These are phyloP conservation scores for Kluyveromyces wickerhamii DNA, from an alignment of 805 yeast species.

Conservation along the genomic window DNA sequence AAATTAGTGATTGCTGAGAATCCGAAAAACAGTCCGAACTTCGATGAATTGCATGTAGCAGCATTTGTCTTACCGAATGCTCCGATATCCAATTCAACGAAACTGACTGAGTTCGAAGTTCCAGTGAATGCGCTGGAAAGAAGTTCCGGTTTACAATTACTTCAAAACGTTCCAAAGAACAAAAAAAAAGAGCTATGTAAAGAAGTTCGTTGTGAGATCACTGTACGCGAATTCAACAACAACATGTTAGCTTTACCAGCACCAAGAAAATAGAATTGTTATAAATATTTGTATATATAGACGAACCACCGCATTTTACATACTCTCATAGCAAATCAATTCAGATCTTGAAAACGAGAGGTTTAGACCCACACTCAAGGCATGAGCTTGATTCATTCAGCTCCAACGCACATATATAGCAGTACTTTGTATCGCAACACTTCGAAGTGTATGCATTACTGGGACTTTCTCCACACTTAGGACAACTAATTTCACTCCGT, in stretches of 20 bases:
- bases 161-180: constrained; percentile 55
- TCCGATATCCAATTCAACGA: constrained; percentile 60
- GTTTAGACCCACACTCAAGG: not conserved
- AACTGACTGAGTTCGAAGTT: constrained; percentile 70
- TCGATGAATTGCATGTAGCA: constrained; percentile 54
- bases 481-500: not conserved
- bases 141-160: constrained; percentile 74
- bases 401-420: constrained; percentile 1
- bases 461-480: not conserved
- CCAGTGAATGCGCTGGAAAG: constrained; percentile 87
- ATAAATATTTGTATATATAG: not conserved
- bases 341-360: not conserved
- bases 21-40: constrained; percentile 31
- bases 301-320: no score
- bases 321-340: no score
- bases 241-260: constrained; percentile 7
- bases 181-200: constrained; percentile 61
- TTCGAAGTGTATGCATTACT: not conserved
- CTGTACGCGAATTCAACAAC: constrained; percentile 71
- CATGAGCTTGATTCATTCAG: not conserved
- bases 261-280: constrained; percentile 1
- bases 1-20: constrained; percentile 82
- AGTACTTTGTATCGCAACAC: constrained; percentile 1
- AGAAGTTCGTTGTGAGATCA: constrained; percentile 71
- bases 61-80: constrained; percentile 93